Evolutionary conservation across 345 rosid species (phyloP).

Genomic region (Nephelium lappaceum): DNA sequence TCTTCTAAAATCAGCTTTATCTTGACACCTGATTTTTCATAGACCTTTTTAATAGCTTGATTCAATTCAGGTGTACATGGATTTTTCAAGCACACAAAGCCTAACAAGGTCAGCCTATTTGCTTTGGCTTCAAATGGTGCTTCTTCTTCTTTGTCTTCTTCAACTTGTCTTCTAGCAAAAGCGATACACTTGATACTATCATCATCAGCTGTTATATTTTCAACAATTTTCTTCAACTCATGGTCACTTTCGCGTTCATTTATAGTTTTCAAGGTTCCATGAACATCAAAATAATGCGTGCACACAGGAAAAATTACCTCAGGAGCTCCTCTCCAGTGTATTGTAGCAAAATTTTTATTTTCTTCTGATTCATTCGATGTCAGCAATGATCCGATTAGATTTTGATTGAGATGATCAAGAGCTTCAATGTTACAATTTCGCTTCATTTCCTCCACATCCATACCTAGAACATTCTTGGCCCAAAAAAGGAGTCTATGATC

Average conservation of each 20-base stretch:
- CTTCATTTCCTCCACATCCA: constrained; percentile 8
- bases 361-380: constrained; percentile 4
- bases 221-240: not conserved
- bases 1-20: not conserved
- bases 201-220: not conserved
- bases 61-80: not conserved
- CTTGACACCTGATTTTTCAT: not conserved
- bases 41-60: not conserved
- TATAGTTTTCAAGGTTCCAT: not conserved
- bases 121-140: not conserved
- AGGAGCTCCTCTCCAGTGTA: constrained; percentile 7
- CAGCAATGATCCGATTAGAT: not conserved
- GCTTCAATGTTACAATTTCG: not conserved
- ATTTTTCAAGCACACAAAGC: constrained; percentile 5
- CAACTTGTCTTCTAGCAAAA: not conserved
- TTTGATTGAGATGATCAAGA: not conserved
- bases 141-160: constrained; percentile 11
- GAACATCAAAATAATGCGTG: not conserved
- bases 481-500: not conserved
- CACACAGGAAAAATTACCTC: constrained; percentile 4
- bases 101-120: not conserved
- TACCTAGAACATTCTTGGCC: constrained; percentile 3
- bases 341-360: not conserved
- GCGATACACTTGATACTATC: not conserved
- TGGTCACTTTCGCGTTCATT: not conserved